Base-by-base conservation (phyloP, 2,329 filamentous ascomycete genomes). In the Lachnellula subtilissima region DNA sequence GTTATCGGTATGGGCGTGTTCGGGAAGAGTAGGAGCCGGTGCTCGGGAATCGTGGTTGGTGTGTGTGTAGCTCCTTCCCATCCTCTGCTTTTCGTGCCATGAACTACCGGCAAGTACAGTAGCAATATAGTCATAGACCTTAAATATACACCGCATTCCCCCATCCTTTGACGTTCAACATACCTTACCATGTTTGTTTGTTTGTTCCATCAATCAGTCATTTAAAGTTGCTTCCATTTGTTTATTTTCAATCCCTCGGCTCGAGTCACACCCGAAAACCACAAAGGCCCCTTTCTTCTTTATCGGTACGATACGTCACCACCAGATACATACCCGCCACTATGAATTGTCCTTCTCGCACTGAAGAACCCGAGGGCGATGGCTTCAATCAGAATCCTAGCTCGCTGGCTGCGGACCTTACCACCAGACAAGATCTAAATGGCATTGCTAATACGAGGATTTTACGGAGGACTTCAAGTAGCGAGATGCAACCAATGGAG, bases 291-390 rank as follows among this genome's bases (percentile, higher is more conserved):
- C 25, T 7, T 48, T 25, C 28, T 48, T 2, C 23, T 48, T 48
- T 19, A 5, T 19, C 11, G 12, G 43, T 47, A 5, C 22, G 7
- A 15, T 48, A 48, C 45, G 14, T 14, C 45, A 32, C 22, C 45
- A 32, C 45, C 28, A 23, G n/a, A 22, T 48, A 11, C 22, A 14
- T 35, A 14, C 14, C 22, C 1, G 14, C 23, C 22, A 71, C 37
- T 50, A 87, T 87, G 84, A 87, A 87, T 65, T 85, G 83, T 68
- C 83, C 84, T 55, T 86, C 83, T 5, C 75, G 82, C 62, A 82
- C 77, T 35, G 83, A 87, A 58, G 76, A 82, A 55, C 74, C 76
- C 32, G 73, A 75, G 49, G 76, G 80, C 51, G 75, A 76, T 22
- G 75, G 74, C 52, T 84, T 78, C 72, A 87, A 87, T 65, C 84